Evolutionary conservation across 129 eudicot genomes (phyloP), one percentile per base, ranked within the genome.

Genomic region (Artemisia argyi): DNA sequence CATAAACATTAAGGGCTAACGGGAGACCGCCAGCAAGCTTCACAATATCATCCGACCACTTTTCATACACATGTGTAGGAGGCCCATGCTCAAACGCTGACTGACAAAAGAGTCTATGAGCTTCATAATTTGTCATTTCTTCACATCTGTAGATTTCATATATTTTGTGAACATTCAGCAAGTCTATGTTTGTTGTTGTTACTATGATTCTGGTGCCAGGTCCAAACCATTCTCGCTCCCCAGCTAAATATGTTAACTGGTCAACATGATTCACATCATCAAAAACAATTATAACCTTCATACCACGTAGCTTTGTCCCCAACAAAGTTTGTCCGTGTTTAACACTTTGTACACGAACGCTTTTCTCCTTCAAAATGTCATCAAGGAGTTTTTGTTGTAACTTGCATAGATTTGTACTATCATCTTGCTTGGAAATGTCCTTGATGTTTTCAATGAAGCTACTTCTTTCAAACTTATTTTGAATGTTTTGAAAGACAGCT

Each of bases 1-100:
- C 81, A n/a, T 69, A 77, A 3, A 77, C 81, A 14, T 39, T 69
- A 52, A 77, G 71, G 35, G 76, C 76, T 54, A 77, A 68, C 1
- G 80, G 80, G 50, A 76, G 80, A 16, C 69, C 80, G 6, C 74
- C 68, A 48, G 74, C 74, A 48, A 26, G 46, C 12, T 44, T 8
- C 22, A 68, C n/a, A 18, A 76, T 42, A 46, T 58, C 50, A 46
- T 22, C 11, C 0, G 75, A 57, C 19, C 68, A 44, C 42, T 67
- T 16, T 11, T 8, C 58, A 61, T 14, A 61, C 6, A 16, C 66
- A 14, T 28, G 64, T 2, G 64, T 20, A 59, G 35, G 48, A 26
- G 50, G 39, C 7, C 62, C 46, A 28, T 52, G 55, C 15, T 12
- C 26, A 20, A 74, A 64, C 15, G 68, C 78, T 11, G 52, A 62